phyloP scores from a whole-genome alignment of 2,329 filamentous ascomycete species.

The Grosmannia huntii region DNA sequence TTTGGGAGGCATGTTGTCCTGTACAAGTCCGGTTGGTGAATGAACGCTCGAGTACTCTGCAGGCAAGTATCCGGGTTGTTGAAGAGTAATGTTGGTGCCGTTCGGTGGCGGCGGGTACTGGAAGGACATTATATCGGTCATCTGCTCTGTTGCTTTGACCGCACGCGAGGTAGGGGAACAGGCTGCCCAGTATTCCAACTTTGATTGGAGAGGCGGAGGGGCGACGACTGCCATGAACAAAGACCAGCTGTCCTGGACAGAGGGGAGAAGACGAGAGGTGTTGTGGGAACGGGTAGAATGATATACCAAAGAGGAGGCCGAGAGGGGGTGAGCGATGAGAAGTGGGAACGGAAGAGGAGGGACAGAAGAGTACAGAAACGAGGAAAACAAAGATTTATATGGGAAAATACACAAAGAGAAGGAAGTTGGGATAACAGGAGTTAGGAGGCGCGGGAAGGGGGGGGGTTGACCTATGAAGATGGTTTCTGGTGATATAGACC shows the following conservation, averaged over 20 bases:
- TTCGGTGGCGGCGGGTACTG: constrained; percentile 32
- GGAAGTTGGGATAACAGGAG: background rate
- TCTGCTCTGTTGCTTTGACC: constrained; percentile 17
- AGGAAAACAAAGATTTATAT: background rate
- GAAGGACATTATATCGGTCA: constrained; percentile 35
- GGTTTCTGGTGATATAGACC: background rate
- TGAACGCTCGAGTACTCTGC: constrained; percentile 19
- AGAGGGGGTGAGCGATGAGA: no score
- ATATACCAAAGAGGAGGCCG: background rate
- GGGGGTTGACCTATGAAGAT: background rate
- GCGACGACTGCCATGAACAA: constrained; percentile 24
- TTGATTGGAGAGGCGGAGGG: constrained; percentile 19
- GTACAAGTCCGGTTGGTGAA: constrained; percentile 16
- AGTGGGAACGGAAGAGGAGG: background rate
- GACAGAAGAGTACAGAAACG: background rate
- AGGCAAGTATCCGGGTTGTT: constrained; percentile 24
- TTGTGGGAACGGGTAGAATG: background rate
- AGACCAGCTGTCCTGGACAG: background rate
- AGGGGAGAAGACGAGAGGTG: background rate
- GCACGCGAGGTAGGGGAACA: constrained; percentile 17
- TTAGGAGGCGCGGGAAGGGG: background rate
- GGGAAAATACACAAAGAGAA: background rate
- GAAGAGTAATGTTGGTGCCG: constrained; percentile 28
- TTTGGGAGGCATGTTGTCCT: constrained; percentile 20
- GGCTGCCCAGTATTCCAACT: constrained; percentile 19